Evolutionary conservation across 345 rosid genomes (phyloP).

Genomic region (Camelina laxa): DNA sequence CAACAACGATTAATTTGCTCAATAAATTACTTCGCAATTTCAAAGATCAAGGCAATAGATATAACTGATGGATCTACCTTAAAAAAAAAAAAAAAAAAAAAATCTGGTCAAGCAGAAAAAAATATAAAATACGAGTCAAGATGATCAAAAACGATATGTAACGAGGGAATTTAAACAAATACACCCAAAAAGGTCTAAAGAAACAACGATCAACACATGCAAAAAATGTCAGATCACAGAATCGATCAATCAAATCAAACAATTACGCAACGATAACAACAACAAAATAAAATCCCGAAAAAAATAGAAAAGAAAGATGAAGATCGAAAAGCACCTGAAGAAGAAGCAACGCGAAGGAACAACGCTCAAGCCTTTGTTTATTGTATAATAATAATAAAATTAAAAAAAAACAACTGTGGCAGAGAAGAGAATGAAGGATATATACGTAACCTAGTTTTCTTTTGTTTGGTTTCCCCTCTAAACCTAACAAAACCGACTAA

Average conservation of each 20-base stretch:
- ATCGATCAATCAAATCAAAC: neutral
- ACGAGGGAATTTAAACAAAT: too few species aligned
- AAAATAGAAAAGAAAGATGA: neutral
- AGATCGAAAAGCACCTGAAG: neutral
- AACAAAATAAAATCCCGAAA: too few species aligned
- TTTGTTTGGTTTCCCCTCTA: neutral
- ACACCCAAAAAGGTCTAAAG: neutral
- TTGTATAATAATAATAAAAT: neutral
- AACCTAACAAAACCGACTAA: neutral
- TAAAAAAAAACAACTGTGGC: neutral
- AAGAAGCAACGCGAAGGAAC: neutral
- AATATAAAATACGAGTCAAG: neutral
- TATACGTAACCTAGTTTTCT: neutral
- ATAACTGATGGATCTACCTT: neutral
- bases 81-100: neutral
- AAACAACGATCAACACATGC: neutral
- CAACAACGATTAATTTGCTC: neutral
- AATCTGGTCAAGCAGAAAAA: neutral
- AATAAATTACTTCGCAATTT: neutral
- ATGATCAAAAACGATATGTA: neutral
- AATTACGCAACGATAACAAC: neutral
- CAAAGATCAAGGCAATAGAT: neutral
- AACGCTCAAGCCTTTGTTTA: neutral
- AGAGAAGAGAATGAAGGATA: neutral
- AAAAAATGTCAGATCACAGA: neutral